Base-by-base conservation (phyloP, 192 early-diverging fungal genomes). In the Lobosporangium transversale region DNA sequence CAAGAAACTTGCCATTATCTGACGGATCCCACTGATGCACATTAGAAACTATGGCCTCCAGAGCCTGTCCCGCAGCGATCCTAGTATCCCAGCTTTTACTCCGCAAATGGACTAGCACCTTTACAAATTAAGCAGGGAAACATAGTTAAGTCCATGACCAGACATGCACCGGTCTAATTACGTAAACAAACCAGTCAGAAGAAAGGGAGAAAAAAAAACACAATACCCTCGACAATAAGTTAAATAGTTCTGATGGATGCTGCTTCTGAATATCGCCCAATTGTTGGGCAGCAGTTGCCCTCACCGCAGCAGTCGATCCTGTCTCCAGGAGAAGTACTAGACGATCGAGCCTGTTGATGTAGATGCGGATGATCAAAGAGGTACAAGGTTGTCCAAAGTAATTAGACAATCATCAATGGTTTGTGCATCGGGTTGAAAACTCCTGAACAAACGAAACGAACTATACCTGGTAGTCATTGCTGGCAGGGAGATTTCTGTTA, bases 11-110 rank as follows among this genome's bases (percentile, higher is more conserved):
- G 56, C 74, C 66, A 48, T 74, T 64, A n/a, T n/a, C n/a, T 4
- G 57, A 62, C 8, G 93, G 91, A 61, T 91, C 84, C 95, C 96
- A 99, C 32, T 89, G 88, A 29, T 90, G 86, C 4, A 99, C 95
- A 78, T 97, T 93, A 37, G 85, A 79, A 45, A 94, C 93, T 66
- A 99, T 97, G 6, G 93, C 91, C 55, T 96, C 94, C 8, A 99
- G 78, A 8, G 98, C 96, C 42, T 90, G 86, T 3, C 92, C 93
- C 0, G 95, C 95, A n/a, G 98, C 98, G 33, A 92, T 87, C 4
- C 98, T 94, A 17, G 97, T 97, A 49, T 95, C 95, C 98, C 98
- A 99, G 64, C 86, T 87, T 71, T 90, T 90, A 74, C 90, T 95
- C 31, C 95, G 85, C 2, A 99, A 79, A 65, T 96, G 92, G 30